Evolutionary conservation across 164 flowering plant genomes (phyloP).

Genomic region (Umbellularia californica): DNA sequence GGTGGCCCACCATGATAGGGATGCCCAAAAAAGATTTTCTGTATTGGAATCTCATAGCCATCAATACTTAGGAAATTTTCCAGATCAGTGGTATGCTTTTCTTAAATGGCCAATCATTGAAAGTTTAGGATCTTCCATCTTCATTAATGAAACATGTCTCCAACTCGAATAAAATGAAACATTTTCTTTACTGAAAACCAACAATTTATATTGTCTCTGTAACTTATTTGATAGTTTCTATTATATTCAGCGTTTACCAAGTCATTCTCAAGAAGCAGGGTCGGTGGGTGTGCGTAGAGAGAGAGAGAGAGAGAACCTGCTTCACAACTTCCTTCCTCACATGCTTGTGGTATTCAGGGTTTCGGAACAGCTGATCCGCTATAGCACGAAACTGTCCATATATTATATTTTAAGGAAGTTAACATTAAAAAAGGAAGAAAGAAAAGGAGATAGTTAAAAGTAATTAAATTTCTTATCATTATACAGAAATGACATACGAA

Average conservation of each 20-base stretch:
- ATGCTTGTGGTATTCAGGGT: conserved; percentile 79
- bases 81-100: background rate
- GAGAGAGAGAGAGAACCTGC: conserved; percentile 47
- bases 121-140: background rate
- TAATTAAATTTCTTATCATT: background rate
- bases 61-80: background rate
- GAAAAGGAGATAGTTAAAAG: background rate
- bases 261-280: background rate
- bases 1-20: background rate
- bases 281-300: background rate
- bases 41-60: background rate
- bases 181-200: background rate
- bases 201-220: background rate
- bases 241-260: background rate
- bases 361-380: conserved; percentile 84
- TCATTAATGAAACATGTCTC: background rate
- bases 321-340: conserved; percentile 71
- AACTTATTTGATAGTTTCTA: background rate
- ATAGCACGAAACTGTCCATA: conserved; percentile 81
- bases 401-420: background rate
- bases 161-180: background rate
- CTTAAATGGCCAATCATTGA: background rate
- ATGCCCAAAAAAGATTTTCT: background rate
- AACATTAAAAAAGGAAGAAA: background rate
- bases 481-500: background rate